Base-by-base conservation (phyloP, 352 stramenopile genomes). In the Globisporangium echinulatum region DNA sequence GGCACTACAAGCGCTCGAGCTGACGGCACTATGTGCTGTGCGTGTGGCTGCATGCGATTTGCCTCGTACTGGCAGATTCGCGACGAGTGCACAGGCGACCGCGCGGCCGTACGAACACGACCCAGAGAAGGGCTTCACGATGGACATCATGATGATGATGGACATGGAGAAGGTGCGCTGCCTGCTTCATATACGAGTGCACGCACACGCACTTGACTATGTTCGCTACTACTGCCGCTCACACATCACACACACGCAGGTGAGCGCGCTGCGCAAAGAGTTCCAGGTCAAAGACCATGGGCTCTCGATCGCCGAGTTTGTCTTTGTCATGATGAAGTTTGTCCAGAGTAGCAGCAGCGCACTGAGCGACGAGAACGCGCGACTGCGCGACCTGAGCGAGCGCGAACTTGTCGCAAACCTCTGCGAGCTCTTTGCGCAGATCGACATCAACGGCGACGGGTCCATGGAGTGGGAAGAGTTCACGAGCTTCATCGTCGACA, bases 401-500 rank as follows among this genome's bases (percentile, higher is more conserved):
- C 72, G 70, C 25, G 75, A 94, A 66, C 79, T 96, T 17, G 79
- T 94, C 8, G 82, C 85, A 7, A 90, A 96, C 47, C 66, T 96
- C 13, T 93, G 80, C 55, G 87, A 96, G 62, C 81, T 96, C 48
- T 96, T 96, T 50, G 87, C 83, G 25, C 85, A 96, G 66, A 96
- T 96, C 55, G 88, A 96, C 66, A 92, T 96, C 62, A 96, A 96
- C 56, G 87, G 84, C 51, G 87, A 96, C 63, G 87, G 86, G 4
- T 89, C 84, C n/a, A 92, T 96, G 83, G 87, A 96, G 64, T 97
- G 88, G 88, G 87, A 96, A 56, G 88, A 97, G 65, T 96, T 97
- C 61, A 96, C 87, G 53, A 88, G 75, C 13, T 96, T 94, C 69
- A 94, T 96, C 57, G 88, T 96, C 38, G 88, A 96, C 56, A 94